Conservation (phyloP, 1,284 basidiomycete genomes). For the Trichosporon sp. region DNA sequence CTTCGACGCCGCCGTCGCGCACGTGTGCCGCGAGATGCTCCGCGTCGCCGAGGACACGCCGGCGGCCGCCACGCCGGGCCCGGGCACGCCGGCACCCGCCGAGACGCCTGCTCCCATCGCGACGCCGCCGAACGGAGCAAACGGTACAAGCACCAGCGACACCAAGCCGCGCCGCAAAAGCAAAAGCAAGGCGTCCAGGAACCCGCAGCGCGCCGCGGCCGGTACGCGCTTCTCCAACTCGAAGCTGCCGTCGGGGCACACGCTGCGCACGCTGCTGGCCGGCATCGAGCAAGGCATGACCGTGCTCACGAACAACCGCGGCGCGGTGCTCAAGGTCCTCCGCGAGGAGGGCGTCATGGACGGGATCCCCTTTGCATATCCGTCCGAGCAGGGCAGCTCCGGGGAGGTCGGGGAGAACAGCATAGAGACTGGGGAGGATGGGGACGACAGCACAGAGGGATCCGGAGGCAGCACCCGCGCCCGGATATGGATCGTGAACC, state of each 20-base stretch:
- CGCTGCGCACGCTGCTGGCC: slow-evolving; percentile 33
- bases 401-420: too few species aligned
- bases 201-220: slow-evolving; percentile 7
- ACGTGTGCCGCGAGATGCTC: slow-evolving; percentile 17
- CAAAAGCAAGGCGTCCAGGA: slow-evolving; percentile 6
- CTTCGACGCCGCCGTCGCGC: slow-evolving; percentile 14
- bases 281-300: slow-evolving; percentile 33
- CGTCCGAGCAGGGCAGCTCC: neutral
- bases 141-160: neutral
- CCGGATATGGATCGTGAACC: slow-evolving; percentile 44
- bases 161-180: neutral
- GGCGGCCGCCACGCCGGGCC: neutral
- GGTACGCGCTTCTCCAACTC: slow-evolving; percentile 18
- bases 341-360: slow-evolving; percentile 39
- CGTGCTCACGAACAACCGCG: slow-evolving; percentile 45
- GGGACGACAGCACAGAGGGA: neutral
- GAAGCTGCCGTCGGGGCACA: slow-evolving; percentile 35
- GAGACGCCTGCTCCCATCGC: neutral
- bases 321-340: slow-evolving; percentile 41
- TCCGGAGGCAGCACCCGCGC: too few species aligned
- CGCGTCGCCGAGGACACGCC: neutral
- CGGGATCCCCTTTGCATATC: slow-evolving; percentile 25
- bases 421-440: neutral
- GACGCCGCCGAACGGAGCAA: neutral
- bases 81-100: neutral